Percentiles rank a stretch among this genome's conserved stretches.
phyloP scores from a whole-genome alignment of 768 basidiomycete genomes.

The Lenzites betulinus region DNA sequence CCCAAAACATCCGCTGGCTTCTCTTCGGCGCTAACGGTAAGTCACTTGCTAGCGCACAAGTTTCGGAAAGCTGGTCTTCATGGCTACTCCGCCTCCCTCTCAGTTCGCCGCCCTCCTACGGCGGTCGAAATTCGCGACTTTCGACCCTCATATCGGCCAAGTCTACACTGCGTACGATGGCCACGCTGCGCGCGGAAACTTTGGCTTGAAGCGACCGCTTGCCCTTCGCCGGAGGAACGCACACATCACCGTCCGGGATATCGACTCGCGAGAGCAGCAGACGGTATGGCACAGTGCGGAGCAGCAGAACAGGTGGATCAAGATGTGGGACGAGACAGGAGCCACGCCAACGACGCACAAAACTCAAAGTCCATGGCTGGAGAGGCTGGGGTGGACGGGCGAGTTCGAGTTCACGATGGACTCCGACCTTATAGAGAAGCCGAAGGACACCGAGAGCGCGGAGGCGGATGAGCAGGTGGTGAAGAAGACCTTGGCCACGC shows the following conservation, averaged over 20 bases:
- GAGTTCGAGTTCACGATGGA: slow-evolving; percentile 40
- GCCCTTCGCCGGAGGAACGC: slow-evolving; percentile 63
- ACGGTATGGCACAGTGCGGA: slow-evolving; percentile 77
- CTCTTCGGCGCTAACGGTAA: slow-evolving; percentile 3
- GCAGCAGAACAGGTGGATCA: slow-evolving; percentile 64
- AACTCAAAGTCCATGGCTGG: slow-evolving; percentile 39
- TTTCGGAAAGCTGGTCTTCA: slow-evolving; percentile 7
- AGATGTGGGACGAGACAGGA: slow-evolving; percentile 65
- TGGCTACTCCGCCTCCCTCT: slow-evolving; percentile 49
- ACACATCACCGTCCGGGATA: slow-evolving; percentile 63
- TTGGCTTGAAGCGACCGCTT: slow-evolving; percentile 84
- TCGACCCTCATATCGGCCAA: slow-evolving; percentile 74
- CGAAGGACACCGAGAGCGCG: slow-evolving; percentile 5
- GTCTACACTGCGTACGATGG: slow-evolving; percentile 73
- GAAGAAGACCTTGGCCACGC: slow-evolving; percentile 22
- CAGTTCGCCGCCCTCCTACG: slow-evolving; percentile 77
- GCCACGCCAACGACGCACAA: slow-evolving; percentile 36
- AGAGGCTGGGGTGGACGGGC: slow-evolving; percentile 39
- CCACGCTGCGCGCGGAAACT: slow-evolving; percentile 76
- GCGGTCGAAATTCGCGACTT: slow-evolving; percentile 80
- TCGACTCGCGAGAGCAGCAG: slow-evolving; percentile 75
- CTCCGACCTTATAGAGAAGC: slow-evolving; percentile 42
- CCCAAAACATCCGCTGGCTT: neutral
- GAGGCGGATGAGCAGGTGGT: neutral
- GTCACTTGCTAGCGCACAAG: slow-evolving; percentile 1